Conservation (phyloP, 2,329 filamentous ascomycete species). For the Amauroascus niger region DNA sequence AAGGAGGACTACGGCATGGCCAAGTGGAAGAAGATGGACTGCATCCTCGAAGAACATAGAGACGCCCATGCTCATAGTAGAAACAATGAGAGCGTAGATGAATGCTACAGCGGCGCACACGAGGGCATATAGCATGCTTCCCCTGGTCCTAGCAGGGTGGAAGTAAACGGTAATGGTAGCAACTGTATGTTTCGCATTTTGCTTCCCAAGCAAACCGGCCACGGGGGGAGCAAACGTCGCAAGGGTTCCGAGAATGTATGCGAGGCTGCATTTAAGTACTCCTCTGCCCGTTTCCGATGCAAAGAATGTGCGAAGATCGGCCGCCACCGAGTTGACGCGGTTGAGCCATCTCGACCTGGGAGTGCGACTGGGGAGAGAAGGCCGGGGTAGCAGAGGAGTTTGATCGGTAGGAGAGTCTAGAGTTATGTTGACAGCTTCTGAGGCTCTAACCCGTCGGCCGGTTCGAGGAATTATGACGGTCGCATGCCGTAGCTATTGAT, state of each 20-base stretch:
- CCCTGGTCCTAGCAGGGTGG: slow-evolving; percentile 74
- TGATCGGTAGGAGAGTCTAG: slow-evolving; percentile 35
- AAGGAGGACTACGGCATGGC: slow-evolving; percentile 68
- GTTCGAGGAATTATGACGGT: slow-evolving; percentile 81
- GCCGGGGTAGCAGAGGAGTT: slow-evolving; percentile 28
- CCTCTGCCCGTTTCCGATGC: slow-evolving; percentile 65
- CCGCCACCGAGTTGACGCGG: slow-evolving; percentile 30
- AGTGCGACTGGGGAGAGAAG: slow-evolving; percentile 10
- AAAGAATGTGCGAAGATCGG: slow-evolving; percentile 47
- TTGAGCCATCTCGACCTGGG: slow-evolving; percentile 18
- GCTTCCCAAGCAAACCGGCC: slow-evolving; percentile 63
- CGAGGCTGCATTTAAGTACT: slow-evolving; percentile 82
- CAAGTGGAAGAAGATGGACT: slow-evolving; percentile 56
- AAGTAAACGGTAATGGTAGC: slow-evolving; percentile 93
- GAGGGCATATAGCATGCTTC: slow-evolving; percentile 81
- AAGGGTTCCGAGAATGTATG: slow-evolving; percentile 76
- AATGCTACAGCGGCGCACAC: slow-evolving; percentile 69
- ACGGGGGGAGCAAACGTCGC: slow-evolving; percentile 72
- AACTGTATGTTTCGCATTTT: slow-evolving; percentile 88
- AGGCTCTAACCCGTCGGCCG: slow-evolving; percentile 70
- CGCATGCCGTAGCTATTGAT: slow-evolving; percentile 61
- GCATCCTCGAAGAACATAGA: slow-evolving; percentile 66
- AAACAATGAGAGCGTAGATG: slow-evolving; percentile 64
- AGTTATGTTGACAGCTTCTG: slow-evolving; percentile 42
- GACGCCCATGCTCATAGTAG: slow-evolving; percentile 77